Evolutionary conservation across 306 rosid species (phyloP).

Genomic region (Benincasa hispida): DNA sequence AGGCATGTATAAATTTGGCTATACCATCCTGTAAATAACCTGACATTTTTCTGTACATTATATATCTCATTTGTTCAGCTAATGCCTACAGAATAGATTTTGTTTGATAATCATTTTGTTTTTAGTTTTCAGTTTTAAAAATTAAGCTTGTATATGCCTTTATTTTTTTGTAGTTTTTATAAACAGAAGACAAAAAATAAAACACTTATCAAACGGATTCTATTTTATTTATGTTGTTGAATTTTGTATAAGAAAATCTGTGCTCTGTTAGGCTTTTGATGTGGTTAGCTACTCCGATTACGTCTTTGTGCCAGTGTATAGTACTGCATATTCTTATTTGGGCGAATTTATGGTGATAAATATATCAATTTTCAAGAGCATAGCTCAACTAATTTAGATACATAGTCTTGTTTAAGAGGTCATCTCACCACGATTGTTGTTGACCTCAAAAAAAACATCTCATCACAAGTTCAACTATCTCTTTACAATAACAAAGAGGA

Average conservation of each 20-base stretch:
- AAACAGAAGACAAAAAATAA: not conserved
- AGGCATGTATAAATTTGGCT: slow-evolving; percentile 31
- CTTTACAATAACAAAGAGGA: not conserved
- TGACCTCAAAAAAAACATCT: not conserved
- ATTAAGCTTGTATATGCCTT: not conserved
- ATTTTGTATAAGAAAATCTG: not conserved
- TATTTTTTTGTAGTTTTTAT: not conserved
- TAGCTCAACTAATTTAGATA: not conserved
- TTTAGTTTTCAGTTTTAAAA: not conserved
- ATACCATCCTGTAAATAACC: not conserved
- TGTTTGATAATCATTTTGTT: not conserved
- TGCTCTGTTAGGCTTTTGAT: not conserved
- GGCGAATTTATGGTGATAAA: not conserved
- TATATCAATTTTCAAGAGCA: not conserved
- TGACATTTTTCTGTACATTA: slow-evolving; percentile 5
- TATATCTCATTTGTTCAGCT: not conserved
- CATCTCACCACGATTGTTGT: no score
- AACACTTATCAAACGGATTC: not conserved
- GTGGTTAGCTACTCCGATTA: not conserved
- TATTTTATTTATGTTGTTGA: not conserved
- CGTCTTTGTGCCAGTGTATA: not conserved
- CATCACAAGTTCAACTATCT: not conserved
- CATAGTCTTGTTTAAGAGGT: no score
- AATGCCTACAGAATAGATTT: not conserved
- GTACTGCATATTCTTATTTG: not conserved